Evolutionary conservation across 2,329 filamentous ascomycete species (phyloP).

Genomic region (Fusarium scirpi): DNA sequence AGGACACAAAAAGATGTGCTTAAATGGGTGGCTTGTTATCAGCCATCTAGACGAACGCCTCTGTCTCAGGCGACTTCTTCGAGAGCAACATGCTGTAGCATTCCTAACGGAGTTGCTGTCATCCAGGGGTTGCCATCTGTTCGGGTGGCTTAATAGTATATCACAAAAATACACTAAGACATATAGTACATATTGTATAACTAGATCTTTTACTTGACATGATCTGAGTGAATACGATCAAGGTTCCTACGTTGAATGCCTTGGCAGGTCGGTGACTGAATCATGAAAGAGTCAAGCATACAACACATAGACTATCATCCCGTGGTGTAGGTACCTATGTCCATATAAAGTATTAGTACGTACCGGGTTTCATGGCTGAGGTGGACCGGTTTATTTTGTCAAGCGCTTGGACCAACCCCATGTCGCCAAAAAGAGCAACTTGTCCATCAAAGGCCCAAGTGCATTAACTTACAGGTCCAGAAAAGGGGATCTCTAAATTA

Average conservation of each 20-base stretch:
- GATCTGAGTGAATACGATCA: not conserved
- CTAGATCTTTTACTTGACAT: not conserved
- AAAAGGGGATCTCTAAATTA: constrained; percentile 49
- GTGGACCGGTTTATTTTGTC: constrained; percentile 46
- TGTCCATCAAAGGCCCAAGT: constrained; percentile 45
- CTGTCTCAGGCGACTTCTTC: constrained; percentile 16
- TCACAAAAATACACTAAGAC: not conserved
- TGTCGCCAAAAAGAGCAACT: constrained; percentile 45
- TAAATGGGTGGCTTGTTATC: not conserved
- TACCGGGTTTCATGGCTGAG: constrained; percentile 6
- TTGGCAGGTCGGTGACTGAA: not conserved
- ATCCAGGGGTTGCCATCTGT: not conserved
- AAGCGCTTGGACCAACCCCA: constrained; percentile 47
- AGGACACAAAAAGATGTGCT: not conserved
- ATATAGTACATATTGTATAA: not conserved
- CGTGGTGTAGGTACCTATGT: not conserved
- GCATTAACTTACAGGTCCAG: constrained; percentile 43
- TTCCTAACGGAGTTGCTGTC: constrained; percentile 8
- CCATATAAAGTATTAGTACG: too few relatives aligned
- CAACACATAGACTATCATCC: not conserved
- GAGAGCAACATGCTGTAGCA: constrained; percentile 2
- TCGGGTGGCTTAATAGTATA: constrained; percentile 2
- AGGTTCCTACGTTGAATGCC: not conserved
- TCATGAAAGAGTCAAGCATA: not conserved
- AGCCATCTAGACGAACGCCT: constrained; percentile 12